Evolutionary conservation across 2,329 filamentous ascomycete species (phyloP).

Genomic region (Fusarium albosuccineum): DNA sequence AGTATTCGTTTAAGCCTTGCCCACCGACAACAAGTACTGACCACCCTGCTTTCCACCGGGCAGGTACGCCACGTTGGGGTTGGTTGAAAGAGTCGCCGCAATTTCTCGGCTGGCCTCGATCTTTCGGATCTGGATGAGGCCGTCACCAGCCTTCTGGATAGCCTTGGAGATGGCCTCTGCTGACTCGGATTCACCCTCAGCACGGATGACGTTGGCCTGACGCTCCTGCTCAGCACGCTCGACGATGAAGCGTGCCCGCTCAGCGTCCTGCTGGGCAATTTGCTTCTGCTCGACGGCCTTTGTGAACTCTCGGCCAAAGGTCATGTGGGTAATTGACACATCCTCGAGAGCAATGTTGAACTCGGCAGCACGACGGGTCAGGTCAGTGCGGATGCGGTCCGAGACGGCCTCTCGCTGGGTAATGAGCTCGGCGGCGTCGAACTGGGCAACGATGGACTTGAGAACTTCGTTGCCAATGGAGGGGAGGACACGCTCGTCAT

Average conservation of each 20-base stretch:
- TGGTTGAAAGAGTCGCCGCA: constrained; percentile 86
- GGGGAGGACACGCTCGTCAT: constrained; percentile 97
- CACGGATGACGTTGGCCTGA: constrained; percentile 97
- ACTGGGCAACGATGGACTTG: constrained; percentile 98
- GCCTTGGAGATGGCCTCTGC: constrained; percentile 96
- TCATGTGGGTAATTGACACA: constrained; percentile 99
- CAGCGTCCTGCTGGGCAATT: constrained; percentile 98
- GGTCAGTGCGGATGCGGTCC: constrained; percentile 91
- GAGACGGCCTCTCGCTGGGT: constrained; percentile 98
- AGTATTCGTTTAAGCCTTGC: constrained; percentile 50
- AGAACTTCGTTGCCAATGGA: constrained; percentile 99
- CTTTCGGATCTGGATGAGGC: constrained; percentile 93
- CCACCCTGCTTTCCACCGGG: constrained; percentile 78
- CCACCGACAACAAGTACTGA: constrained; percentile 68
- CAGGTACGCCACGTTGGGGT: constrained; percentile 96
- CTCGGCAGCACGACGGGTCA: constrained; percentile 91
- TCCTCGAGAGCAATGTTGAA: constrained; percentile 99
- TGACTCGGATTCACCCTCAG: constrained; percentile 97
- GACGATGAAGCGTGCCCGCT: constrained; percentile 97
- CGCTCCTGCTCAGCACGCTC: constrained; percentile 99
- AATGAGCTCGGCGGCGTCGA: constrained; percentile 98
- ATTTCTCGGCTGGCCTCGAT: constrained; percentile 98
- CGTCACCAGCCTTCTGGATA: constrained; percentile 92
- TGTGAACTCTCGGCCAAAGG: constrained; percentile 98
- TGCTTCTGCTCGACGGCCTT: constrained; percentile 99